phyloP scores from a whole-genome alignment of 495 filamentous ascomycete genomes.

The Trichocladium antarcticum region DNA sequence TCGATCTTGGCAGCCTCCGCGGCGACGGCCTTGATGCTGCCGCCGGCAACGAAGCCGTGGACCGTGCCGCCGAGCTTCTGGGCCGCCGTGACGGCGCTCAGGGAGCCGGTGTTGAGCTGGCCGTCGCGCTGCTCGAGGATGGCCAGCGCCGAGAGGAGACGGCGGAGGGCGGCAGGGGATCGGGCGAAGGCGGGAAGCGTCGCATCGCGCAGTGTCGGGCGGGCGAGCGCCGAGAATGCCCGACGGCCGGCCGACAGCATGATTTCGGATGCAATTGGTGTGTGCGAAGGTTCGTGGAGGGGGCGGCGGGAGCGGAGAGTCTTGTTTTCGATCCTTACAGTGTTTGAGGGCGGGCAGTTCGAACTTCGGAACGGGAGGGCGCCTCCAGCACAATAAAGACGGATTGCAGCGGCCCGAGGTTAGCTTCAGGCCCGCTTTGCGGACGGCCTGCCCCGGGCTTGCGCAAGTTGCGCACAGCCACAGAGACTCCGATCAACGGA shows the following conservation, averaged over 20 bases:
- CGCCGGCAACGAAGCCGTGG: constrained; percentile 81
- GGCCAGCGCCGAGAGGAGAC: constrained; percentile 78
- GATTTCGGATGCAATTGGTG: constrained; percentile 10
- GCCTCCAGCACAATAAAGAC: constrained; percentile 7
- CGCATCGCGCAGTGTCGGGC: constrained; percentile 17
- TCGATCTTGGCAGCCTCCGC: constrained; percentile 80
- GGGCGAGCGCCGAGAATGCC: constrained; percentile 23
- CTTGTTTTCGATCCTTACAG: no score
- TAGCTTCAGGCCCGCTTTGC: constrained; percentile 1
- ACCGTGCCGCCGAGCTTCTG: constrained; percentile 75
- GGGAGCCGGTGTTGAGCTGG: constrained; percentile 67
- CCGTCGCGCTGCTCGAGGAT: constrained; percentile 90
- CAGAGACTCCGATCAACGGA: no score
- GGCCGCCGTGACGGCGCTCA: constrained; percentile 79
- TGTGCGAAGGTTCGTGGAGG: not conserved
- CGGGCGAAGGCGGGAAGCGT: constrained; percentile 18
- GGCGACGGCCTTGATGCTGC: constrained; percentile 65
- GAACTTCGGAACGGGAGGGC: not conserved
- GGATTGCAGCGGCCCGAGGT: constrained; percentile 29
- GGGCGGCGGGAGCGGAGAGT: not conserved
- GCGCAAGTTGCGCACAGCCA: not conserved
- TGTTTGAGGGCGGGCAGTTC: no score
- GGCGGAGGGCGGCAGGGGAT: constrained; percentile 42
- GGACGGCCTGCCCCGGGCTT: not conserved
- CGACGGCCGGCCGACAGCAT: constrained; percentile 23